These are phyloP conservation scores for Aspergillus baeticus DNA, from an alignment of 495 filamentous ascomycete genomes.

Conservation along the genomic window DNA sequence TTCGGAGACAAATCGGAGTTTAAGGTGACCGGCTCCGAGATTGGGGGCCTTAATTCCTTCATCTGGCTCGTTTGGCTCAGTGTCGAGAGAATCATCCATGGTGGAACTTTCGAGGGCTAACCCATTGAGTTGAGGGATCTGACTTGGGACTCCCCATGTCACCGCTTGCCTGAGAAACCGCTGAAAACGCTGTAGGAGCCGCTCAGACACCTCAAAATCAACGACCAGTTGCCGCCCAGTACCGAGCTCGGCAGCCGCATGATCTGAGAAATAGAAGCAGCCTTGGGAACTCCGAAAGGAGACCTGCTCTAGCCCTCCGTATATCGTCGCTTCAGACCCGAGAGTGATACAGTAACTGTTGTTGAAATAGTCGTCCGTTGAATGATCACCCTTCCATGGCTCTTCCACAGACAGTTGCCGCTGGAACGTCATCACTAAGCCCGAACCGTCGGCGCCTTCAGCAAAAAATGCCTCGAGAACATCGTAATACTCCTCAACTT, in stretches of 20 bases:
- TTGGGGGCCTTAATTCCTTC: too few relatives aligned
- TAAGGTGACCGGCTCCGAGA: too few relatives aligned
- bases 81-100: too few relatives aligned
- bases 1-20: too few relatives aligned
- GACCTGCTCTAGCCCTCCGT: slow-evolving; percentile 11
- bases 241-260: not conserved
- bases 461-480: too few relatives aligned
- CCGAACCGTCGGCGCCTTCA: too few relatives aligned
- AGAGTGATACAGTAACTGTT: slow-evolving; percentile 13
- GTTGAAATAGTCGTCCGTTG: slow-evolving; percentile 6
- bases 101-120: slow-evolving; percentile 5
- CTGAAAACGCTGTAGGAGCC: slow-evolving; percentile 6
- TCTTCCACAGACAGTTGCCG: not conserved
- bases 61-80: too few relatives aligned
- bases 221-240: not conserved
- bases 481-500: too few relatives aligned
- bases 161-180: slow-evolving; percentile 1
- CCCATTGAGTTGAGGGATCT: slow-evolving; percentile 11
- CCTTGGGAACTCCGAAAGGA: slow-evolving; percentile 1
- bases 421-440: slow-evolving; percentile 2
- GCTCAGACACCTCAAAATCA: slow-evolving; percentile 10
- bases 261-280: slow-evolving; percentile 1
- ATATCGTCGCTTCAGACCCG: slow-evolving; percentile 2
- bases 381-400: slow-evolving; percentile 6
- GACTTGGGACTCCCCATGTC: slow-evolving; percentile 12